These are phyloP conservation scores for Nannochloris sp. DNA, from an alignment of 139 green algal species.

Conservation along the genomic window DNA sequence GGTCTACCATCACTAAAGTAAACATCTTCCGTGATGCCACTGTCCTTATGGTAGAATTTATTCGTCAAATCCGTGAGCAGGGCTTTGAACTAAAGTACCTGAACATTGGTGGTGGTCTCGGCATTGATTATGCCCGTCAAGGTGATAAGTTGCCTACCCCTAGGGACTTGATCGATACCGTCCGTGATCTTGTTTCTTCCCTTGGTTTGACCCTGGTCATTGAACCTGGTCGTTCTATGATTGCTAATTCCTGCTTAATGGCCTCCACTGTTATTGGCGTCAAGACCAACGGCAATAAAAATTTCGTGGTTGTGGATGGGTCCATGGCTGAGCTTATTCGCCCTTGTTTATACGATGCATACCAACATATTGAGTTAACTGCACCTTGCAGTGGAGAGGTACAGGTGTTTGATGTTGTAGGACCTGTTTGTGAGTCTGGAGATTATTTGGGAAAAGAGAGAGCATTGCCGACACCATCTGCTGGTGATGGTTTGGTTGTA, in stretches of 20 bases:
- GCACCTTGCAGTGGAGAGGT: slow-evolving; percentile 37
- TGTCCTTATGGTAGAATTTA: slow-evolving; percentile 87
- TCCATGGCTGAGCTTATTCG: slow-evolving; percentile 95
- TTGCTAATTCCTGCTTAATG: slow-evolving; percentile 71
- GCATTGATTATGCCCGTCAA: slow-evolving; percentile 87
- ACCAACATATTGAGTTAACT: slow-evolving; percentile 97
- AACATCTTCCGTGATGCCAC: slow-evolving; percentile 94
- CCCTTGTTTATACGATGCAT: slow-evolving; percentile 83
- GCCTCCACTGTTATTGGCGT: slow-evolving; percentile 85
- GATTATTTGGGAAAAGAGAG: slow-evolving; percentile 94
- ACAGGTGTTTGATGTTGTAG: slow-evolving; percentile 84
- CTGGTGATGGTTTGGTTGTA: slow-evolving; percentile 78
- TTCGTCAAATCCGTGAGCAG: slow-evolving; percentile 79
- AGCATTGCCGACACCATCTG: slow-evolving; percentile 22
- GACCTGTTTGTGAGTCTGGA: slow-evolving; percentile 92
- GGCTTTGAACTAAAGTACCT: slow-evolving; percentile 89
- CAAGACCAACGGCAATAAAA: slow-evolving; percentile 96
- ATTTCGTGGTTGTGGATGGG: slow-evolving; percentile 95
- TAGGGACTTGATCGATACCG: slow-evolving; percentile 89
- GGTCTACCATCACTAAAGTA: slow-evolving; percentile 95
- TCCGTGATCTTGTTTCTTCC: slow-evolving; percentile 62
- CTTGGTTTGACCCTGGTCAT: slow-evolving; percentile 88
- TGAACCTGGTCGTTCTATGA: slow-evolving; percentile 90
- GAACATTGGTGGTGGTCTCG: slow-evolving; percentile 95
- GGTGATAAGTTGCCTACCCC: slow-evolving; percentile 76